These are phyloP conservation scores for Aspergillus arachidicola DNA, from an alignment of 2,329 filamentous ascomycete species.

Conservation along the genomic window DNA sequence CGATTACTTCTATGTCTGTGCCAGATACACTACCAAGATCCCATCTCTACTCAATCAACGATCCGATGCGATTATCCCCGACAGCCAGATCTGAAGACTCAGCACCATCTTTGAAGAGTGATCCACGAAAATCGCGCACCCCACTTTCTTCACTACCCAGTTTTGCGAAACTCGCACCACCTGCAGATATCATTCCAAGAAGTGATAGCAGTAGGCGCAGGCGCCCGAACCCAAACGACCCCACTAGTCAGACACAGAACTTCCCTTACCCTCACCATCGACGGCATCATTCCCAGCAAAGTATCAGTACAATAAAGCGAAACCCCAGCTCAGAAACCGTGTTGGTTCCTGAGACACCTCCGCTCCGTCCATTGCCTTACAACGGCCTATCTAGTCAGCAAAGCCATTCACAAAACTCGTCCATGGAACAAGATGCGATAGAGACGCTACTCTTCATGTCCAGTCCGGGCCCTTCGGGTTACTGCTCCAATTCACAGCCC, in stretches of 20 bases:
- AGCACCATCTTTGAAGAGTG: conserved; percentile 17
- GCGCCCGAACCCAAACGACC: conserved; percentile 41
- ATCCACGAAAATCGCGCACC: conserved; percentile 20
- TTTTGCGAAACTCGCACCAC: conserved; percentile 45
- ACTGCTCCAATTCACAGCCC: conserved; percentile 41
- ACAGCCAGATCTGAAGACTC: conserved; percentile 15
- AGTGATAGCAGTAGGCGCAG: conserved; percentile 34
- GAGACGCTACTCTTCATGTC: conserved; percentile 55
- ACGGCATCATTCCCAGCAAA: conserved; percentile 37
- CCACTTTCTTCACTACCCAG: conserved; percentile 18
- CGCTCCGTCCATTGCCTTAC: conserved; percentile 30
- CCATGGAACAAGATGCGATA: conserved; percentile 55
- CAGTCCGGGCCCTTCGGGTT: conserved; percentile 51
- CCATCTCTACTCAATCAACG: conserved; percentile 13
- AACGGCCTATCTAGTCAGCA: conserved; percentile 30
- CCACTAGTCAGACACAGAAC: conserved; percentile 19
- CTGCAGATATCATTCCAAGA: conserved; percentile 45
- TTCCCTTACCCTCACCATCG: conserved; percentile 31
- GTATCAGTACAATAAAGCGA: conserved; percentile 23
- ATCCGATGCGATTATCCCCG: conserved; percentile 16
- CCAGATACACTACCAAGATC: conserved; percentile 14
- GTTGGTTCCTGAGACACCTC: conserved; percentile 35
- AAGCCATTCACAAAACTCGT: conserved; percentile 46
- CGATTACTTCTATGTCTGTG: conserved; percentile 24
- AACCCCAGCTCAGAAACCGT: conserved; percentile 23